A percentile compares a stretch with the other conserved stretches of the same genome.
These are phyloP conservation scores for Cladorrhinum sp. DNA, from an alignment of 2,329 filamentous ascomycete genomes.

Conservation along the genomic window DNA sequence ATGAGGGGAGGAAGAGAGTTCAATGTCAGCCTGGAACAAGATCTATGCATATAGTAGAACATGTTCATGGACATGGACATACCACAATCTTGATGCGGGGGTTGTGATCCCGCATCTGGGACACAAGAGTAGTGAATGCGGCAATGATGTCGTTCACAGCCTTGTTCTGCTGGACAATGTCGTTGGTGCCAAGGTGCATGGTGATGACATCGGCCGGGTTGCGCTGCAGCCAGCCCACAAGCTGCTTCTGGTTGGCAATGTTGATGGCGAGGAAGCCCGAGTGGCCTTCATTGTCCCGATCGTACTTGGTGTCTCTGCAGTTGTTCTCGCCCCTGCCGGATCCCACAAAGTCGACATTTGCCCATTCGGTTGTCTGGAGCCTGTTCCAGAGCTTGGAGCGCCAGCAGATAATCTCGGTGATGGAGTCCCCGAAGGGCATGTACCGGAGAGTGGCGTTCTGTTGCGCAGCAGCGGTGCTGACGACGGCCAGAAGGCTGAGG, in stretches of 20 bases:
- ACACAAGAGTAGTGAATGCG: slow-evolving; percentile 39
- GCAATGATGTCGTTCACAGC: slow-evolving; percentile 36
- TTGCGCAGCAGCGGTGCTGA: not conserved
- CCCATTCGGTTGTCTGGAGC: slow-evolving; percentile 38
- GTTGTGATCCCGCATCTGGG: slow-evolving; percentile 38
- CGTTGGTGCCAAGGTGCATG: slow-evolving; percentile 46
- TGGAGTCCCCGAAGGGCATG: slow-evolving; percentile 42
- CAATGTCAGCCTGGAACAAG: not conserved
- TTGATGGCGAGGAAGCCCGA: slow-evolving; percentile 42
- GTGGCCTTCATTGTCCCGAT: slow-evolving; percentile 44
- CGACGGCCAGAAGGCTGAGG: not conserved
- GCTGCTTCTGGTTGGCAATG: slow-evolving; percentile 41
- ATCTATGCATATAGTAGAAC: no score
- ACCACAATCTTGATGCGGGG: slow-evolving; percentile 43
- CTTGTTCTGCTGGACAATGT: slow-evolving; percentile 41
- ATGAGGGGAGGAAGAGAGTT: not conserved
- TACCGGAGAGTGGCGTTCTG: not conserved
- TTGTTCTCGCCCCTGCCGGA: slow-evolving; percentile 33
- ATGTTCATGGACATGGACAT: slow-evolving; percentile 20
- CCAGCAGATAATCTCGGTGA: slow-evolving; percentile 31
- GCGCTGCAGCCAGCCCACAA: slow-evolving; percentile 41
- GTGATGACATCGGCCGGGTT: slow-evolving; percentile 45
- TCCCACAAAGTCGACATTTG: slow-evolving; percentile 38
- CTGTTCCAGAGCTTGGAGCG: slow-evolving; percentile 41
- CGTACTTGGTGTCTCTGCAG: slow-evolving; percentile 38